Evolutionary conservation across 2,329 filamentous ascomycete species (phyloP).

Genomic region (Diplodia mutila): DNA sequence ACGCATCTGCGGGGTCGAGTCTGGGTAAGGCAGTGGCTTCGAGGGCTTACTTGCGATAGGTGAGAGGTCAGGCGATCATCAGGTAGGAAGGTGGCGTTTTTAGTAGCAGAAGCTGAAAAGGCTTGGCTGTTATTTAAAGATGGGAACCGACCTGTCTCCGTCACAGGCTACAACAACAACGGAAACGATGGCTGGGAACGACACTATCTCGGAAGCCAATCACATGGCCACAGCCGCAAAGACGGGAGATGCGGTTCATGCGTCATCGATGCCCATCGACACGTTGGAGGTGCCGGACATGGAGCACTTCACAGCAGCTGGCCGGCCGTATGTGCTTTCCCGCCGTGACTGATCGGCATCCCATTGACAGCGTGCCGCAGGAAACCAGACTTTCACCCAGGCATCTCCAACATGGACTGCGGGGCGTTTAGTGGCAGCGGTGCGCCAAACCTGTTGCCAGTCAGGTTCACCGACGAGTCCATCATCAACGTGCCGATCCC

Average conservation of each 20-base stretch:
- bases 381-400: not conserved
- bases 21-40: no score
- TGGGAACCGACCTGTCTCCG: not conserved
- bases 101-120: not conserved
- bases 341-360: no score
- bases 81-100: not conserved
- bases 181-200: not conserved
- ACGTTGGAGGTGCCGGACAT: not conserved
- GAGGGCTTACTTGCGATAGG: no score
- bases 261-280: not conserved
- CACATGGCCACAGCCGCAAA: not conserved
- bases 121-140: not conserved
- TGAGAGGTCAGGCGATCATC: not conserved
- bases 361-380: not conserved
- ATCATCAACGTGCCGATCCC: constrained; percentile 1
- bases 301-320: not conserved
- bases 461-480: not conserved
- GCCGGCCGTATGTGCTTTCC: not conserved
- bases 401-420: constrained; percentile 1
- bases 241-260: not conserved
- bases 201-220: not conserved
- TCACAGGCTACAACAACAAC: not conserved
- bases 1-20: no score
- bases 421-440: not conserved
- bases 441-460: not conserved